phyloP scores from a whole-genome alignment of 2,329 filamentous ascomycete species.

The Penicillium frequentans region DNA sequence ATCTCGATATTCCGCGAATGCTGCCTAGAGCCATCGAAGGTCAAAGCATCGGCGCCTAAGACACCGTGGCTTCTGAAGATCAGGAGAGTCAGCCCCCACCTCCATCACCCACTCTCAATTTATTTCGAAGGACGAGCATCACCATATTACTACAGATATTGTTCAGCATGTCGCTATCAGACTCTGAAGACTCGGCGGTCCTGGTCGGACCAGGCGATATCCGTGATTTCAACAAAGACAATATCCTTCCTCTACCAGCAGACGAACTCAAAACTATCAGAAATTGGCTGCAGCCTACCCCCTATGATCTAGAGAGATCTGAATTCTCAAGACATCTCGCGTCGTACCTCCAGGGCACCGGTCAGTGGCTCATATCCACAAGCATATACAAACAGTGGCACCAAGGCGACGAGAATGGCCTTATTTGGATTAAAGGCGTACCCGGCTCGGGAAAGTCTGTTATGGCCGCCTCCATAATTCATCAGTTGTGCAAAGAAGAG shows the following conservation, averaged over 20 bases:
- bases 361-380: slow-evolving; percentile 2
- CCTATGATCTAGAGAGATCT: slow-evolving; percentile 5
- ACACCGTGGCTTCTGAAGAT: not conserved
- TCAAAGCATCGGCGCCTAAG: no score
- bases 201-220: not conserved
- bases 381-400: slow-evolving; percentile 18
- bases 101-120: not conserved
- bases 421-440: slow-evolving; percentile 26
- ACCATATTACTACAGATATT: not conserved
- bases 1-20: no score
- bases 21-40: no score
- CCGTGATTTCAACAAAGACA: slow-evolving; percentile 4
- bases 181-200: not conserved
- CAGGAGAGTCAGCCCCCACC: not conserved
- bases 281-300: slow-evolving; percentile 9
- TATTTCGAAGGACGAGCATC: not conserved
- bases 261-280: not conserved
- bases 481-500: slow-evolving; percentile 1
- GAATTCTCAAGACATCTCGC: slow-evolving; percentile 7
- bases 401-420: slow-evolving; percentile 7
- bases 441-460: slow-evolving; percentile 28
- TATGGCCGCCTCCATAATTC: slow-evolving; percentile 20
- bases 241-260: slow-evolving; percentile 7
- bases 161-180: not conserved
- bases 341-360: slow-evolving; percentile 2